A percentile compares a stretch with the other conserved stretches of the same genome.
phyloP scores from a whole-genome alignment of 192 early-diverging fungal genomes.

The Linnemannia exigua region DNA sequence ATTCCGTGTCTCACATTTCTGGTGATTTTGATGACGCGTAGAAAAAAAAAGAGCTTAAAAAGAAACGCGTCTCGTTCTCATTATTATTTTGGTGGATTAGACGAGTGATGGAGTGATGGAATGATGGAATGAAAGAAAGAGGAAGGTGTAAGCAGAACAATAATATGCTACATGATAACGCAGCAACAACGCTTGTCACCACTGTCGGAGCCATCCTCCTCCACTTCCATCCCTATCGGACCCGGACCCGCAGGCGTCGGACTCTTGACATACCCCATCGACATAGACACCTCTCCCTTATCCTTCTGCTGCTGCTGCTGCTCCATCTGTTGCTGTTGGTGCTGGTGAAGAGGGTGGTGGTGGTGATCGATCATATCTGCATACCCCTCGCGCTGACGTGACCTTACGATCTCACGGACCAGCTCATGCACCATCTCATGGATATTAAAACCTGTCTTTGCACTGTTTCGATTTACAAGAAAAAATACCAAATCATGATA shows the following conservation, averaged over 20 bases:
- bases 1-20: too few species aligned
- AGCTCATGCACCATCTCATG: slow-evolving; percentile 35
- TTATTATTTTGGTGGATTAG: background rate
- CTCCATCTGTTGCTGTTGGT: background rate
- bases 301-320: slow-evolving; percentile 3
- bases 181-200: slow-evolving; percentile 28
- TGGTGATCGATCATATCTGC: background rate
- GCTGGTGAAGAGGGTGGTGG: background rate
- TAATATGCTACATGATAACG: slow-evolving; percentile 30
- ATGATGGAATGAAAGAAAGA: background rate
- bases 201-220: background rate
- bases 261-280: slow-evolving; percentile 33
- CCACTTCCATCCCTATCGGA: slow-evolving; percentile 16
- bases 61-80: too few species aligned
- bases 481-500: background rate
- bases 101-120: background rate
- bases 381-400: background rate
- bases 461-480: slow-evolving; percentile 10
- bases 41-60: background rate
- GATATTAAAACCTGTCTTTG: slow-evolving; percentile 42
- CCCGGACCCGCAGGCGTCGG: slow-evolving; percentile 17
- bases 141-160: background rate
- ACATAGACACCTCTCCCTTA: background rate
- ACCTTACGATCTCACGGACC: slow-evolving; percentile 34
- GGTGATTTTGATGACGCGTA: background rate